These are phyloP conservation scores for Chlorencoelia australis DNA, from an alignment of 2,329 filamentous ascomycete genomes.

Conservation along the genomic window DNA sequence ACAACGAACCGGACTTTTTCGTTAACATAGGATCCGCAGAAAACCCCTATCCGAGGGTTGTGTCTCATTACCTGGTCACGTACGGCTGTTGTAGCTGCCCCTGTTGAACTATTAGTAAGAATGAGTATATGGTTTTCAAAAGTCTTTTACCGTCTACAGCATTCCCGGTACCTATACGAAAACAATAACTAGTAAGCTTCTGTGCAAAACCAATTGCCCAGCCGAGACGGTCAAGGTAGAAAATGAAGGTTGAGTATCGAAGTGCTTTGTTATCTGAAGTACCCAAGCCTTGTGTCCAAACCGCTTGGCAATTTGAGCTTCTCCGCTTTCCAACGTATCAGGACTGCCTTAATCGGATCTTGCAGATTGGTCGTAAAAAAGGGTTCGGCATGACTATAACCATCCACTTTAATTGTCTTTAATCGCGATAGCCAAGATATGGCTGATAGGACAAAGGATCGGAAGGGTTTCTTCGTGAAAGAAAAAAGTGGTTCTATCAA, in stretches of 20 bases:
- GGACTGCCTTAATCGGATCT: slow-evolving; percentile 5
- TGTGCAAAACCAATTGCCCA: not conserved
- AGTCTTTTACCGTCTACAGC: not conserved
- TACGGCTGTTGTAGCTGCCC: not conserved
- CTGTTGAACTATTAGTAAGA: not conserved
- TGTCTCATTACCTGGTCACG: not conserved
- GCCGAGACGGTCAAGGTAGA: not conserved
- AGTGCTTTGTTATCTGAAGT: not conserved
- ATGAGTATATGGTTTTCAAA: not conserved
- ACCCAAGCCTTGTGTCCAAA: not conserved
- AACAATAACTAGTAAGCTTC: not conserved
- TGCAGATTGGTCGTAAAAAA: slow-evolving; percentile 13
- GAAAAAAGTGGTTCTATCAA: slow-evolving; percentile 12
- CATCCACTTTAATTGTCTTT: slow-evolving; percentile 11
- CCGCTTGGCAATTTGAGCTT: slow-evolving; percentile 11
- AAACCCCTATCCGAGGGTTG: not conserved
- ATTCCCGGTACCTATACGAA: not conserved
- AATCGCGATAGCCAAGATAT: slow-evolving; percentile 13
- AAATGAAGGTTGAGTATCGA: not conserved
- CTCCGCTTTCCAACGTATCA: slow-evolving; percentile 13
- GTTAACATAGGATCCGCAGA: not conserved
- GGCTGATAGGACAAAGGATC: slow-evolving; percentile 14
- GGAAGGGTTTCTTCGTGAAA: slow-evolving; percentile 14
- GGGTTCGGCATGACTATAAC: slow-evolving; percentile 9
- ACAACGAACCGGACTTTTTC: not conserved